Conservation (phyloP, 306 rosid genomes). For the Pyrus betulifolia region DNA sequence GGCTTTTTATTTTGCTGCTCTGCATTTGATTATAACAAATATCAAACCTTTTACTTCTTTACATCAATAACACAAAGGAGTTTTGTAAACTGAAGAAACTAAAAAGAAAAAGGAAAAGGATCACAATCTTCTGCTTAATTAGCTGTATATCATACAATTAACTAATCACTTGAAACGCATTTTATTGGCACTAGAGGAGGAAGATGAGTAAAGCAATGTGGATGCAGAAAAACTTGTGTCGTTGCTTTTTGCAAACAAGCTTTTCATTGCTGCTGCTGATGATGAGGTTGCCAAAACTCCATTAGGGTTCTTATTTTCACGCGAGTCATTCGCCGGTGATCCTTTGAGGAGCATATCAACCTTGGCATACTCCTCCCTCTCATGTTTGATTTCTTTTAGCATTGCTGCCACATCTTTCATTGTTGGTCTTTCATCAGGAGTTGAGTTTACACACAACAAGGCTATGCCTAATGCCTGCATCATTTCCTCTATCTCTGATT, state of each 20-base stretch:
- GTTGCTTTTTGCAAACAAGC: slow-evolving; percentile 45
- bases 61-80: slow-evolving; percentile 19
- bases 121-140: not conserved
- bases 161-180: slow-evolving; percentile 15
- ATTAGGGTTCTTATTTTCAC: slow-evolving; percentile 20
- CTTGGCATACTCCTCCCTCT: slow-evolving; percentile 81
- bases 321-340: slow-evolving; percentile 38
- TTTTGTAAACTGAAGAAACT: slow-evolving; percentile 6
- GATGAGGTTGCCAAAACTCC: slow-evolving; percentile 49
- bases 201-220: slow-evolving; percentile 36
- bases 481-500: slow-evolving; percentile 78
- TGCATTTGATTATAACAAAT: slow-evolving; percentile 18
- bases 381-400: slow-evolving; percentile 80
- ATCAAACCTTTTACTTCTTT: slow-evolving; percentile 16
- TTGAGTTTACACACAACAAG: slow-evolving; percentile 65
- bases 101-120: not conserved
- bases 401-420: slow-evolving; percentile 92
- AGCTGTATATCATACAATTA: not conserved
- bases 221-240: slow-evolving; percentile 68
- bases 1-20: slow-evolving; percentile 11
- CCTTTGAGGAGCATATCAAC: slow-evolving; percentile 75
- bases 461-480: slow-evolving; percentile 90
- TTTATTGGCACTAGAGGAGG: slow-evolving; percentile 25
- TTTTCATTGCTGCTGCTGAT: slow-evolving; percentile 33
- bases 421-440: slow-evolving; percentile 84